A percentile compares a stretch with the other conserved stretches of the same genome.
Evolutionary conservation across 2,329 filamentous ascomycete genomes (phyloP).

Genomic region (Botryotinia globosa): DNA sequence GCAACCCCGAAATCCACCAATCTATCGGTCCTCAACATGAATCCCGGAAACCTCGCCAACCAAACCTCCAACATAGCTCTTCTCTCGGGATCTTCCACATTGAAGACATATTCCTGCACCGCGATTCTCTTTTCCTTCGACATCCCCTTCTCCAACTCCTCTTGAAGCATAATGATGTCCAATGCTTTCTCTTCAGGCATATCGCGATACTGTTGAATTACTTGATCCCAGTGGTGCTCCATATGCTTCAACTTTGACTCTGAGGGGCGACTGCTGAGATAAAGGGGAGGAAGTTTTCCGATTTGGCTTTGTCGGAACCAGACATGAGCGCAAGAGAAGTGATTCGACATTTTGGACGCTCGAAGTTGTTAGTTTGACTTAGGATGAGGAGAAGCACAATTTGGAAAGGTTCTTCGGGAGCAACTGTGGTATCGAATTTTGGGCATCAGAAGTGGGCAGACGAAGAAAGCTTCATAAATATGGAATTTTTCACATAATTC

Average conservation of each 20-base stretch:
- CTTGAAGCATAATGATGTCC: constrained; percentile 6
- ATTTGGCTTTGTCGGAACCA: constrained; percentile 3
- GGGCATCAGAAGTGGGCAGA: no score
- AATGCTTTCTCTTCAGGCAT: background rate
- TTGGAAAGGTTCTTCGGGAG: background rate
- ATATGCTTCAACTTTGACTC: background rate
- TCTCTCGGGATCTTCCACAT: background rate
- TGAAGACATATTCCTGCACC: background rate
- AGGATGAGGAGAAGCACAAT: background rate
- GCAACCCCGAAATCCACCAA: background rate
- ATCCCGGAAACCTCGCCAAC: constrained; percentile 13
- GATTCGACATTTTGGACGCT: background rate
- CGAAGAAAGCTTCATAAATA: background rate
- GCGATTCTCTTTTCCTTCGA: constrained; percentile 5
- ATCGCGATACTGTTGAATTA: background rate
- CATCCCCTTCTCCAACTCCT: constrained; percentile 4
- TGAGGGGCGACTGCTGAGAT: background rate
- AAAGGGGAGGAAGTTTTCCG: constrained; percentile 1
- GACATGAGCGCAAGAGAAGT: background rate
- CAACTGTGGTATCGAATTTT: background rate
- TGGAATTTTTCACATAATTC: background rate
- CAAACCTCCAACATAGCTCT: constrained; percentile 13
- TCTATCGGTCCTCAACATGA: constrained; percentile 11
- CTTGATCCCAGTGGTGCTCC: constrained; percentile 13
- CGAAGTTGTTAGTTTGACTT: background rate